These are phyloP conservation scores for Trypanosoma grayi DNA, from an alignment of 208 protist species.

Conservation along the genomic window DNA sequence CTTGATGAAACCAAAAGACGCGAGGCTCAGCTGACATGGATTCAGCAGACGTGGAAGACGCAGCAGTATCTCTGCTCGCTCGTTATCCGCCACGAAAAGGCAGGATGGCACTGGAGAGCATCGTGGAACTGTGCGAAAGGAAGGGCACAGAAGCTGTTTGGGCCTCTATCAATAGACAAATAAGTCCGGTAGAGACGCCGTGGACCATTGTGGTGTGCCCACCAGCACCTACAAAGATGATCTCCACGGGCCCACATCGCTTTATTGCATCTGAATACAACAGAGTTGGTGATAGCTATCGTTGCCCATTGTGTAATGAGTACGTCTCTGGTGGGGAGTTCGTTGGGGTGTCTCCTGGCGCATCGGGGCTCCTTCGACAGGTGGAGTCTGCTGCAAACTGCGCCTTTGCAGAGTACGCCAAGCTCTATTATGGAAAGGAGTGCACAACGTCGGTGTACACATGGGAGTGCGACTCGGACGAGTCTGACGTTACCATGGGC, in stretches of 20 bases:
- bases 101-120: neutral
- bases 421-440: slow-evolving; percentile 16
- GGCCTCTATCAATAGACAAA: neutral
- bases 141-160: slow-evolving; percentile 11
- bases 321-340: slow-evolving; percentile 6
- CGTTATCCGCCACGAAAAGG: slow-evolving; percentile 14
- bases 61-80: slow-evolving; percentile 1
- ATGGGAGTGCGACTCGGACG: slow-evolving; percentile 1
- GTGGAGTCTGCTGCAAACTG: slow-evolving; percentile 10
- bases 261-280: slow-evolving; percentile 21
- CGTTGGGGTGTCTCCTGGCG: neutral
- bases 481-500: neutral
- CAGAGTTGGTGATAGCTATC: slow-evolving; percentile 6
- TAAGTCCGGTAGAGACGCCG: slow-evolving; percentile 5
- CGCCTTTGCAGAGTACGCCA: slow-evolving; percentile 6
- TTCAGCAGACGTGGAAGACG: slow-evolving; percentile 10
- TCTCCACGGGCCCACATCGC: neutral
- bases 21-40: neutral
- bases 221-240: neutral
- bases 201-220: slow-evolving; percentile 10
- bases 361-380: slow-evolving; percentile 3
- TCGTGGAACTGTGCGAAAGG: slow-evolving; percentile 5
- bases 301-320: slow-evolving; percentile 17
- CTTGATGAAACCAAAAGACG: neutral
- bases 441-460: slow-evolving; percentile 12